phyloP scores from a whole-genome alignment of 1,139 yeast genomes.

The Hyphopichia khmerensis region DNA sequence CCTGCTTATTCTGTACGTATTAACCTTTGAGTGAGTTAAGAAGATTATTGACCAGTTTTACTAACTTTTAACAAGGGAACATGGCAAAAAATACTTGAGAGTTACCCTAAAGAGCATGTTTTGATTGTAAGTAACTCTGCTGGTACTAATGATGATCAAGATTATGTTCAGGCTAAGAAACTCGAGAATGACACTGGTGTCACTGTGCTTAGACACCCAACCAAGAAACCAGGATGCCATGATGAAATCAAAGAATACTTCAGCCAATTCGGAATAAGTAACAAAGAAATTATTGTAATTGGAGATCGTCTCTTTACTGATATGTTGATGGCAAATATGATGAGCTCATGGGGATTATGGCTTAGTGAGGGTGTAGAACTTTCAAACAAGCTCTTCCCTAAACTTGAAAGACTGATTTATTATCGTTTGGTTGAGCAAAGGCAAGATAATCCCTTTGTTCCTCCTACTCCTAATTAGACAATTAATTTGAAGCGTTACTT shows the following conservation, averaged over 20 bases:
- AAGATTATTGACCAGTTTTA: neutral
- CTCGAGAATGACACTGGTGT: conserved; percentile 73
- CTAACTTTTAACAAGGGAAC: conserved; percentile 24
- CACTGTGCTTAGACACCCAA: conserved; percentile 70
- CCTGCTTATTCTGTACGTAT: conserved; percentile 53
- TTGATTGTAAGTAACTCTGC: conserved; percentile 92
- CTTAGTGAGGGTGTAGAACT: conserved; percentile 69
- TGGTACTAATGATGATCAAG: conserved; percentile 76
- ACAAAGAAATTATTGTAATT: conserved; percentile 70
- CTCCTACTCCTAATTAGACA: conserved; percentile 27
- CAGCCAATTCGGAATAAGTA: conserved; percentile 38
- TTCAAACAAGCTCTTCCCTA: conserved; percentile 50
- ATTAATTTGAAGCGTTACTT: too few relatives aligned
- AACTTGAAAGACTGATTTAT: conserved; percentile 50
- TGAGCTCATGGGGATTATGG: conserved; percentile 91
- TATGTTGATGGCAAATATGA: conserved; percentile 87
- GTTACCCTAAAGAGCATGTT: conserved; percentile 65
- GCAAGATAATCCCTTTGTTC: conserved; percentile 20
- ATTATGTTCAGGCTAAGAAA: conserved; percentile 58
- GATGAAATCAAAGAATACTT: conserved; percentile 67
- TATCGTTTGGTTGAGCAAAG: conserved; percentile 22
- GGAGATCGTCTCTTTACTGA: conserved; percentile 94
- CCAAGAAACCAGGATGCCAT: conserved; percentile 89
- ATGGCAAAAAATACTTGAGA: conserved; percentile 55
- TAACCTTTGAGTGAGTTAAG: neutral